Evolutionary conservation across 768 basidiomycete genomes (phyloP).

Genomic region (Omphalotus guepiniiformis): DNA sequence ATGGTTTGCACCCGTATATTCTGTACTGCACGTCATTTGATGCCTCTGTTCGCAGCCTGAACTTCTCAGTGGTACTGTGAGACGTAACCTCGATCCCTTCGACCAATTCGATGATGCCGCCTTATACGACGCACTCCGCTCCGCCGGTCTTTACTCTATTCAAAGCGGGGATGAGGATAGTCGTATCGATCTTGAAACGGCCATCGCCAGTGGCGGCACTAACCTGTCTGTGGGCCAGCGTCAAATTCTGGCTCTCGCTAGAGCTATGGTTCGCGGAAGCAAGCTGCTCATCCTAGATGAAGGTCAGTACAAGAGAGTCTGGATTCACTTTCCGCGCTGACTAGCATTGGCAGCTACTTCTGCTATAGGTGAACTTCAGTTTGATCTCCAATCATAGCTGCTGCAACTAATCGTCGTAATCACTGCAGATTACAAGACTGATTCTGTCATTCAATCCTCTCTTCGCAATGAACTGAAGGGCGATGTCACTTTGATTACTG

Average conservation of each 20-base stretch:
- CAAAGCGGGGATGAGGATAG: constrained; percentile 29
- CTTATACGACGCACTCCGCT: constrained; percentile 57
- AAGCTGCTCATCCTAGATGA: constrained; percentile 14
- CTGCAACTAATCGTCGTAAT: not conserved
- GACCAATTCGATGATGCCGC: constrained; percentile 65
- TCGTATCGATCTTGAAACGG: constrained; percentile 43
- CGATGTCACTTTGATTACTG: constrained; percentile 51
- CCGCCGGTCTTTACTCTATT: constrained; percentile 47
- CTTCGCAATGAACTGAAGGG: constrained; percentile 60
- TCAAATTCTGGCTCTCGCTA: constrained; percentile 68
- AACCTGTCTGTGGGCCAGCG: constrained; percentile 70
- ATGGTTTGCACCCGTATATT: constrained; percentile 15
- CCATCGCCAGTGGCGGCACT: constrained; percentile 61
- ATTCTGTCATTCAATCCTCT: constrained; percentile 63
- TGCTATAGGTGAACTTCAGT: not conserved
- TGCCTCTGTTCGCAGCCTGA: constrained; percentile 9
- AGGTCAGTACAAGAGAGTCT: too few relatives aligned
- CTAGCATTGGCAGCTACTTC: not conserved
- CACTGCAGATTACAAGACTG: constrained; percentile 53
- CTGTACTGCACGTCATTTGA: not conserved
- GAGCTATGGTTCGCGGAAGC: constrained; percentile 48
- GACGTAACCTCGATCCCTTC: constrained; percentile 66
- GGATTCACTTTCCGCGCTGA: not conserved
- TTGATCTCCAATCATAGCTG: constrained; percentile 1
- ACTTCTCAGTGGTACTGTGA: constrained; percentile 58